Evolutionary conservation across 305 asterid species (phyloP), one percentile per base, ranked within the genome.

Genomic region (Nicotiana rustica): DNA sequence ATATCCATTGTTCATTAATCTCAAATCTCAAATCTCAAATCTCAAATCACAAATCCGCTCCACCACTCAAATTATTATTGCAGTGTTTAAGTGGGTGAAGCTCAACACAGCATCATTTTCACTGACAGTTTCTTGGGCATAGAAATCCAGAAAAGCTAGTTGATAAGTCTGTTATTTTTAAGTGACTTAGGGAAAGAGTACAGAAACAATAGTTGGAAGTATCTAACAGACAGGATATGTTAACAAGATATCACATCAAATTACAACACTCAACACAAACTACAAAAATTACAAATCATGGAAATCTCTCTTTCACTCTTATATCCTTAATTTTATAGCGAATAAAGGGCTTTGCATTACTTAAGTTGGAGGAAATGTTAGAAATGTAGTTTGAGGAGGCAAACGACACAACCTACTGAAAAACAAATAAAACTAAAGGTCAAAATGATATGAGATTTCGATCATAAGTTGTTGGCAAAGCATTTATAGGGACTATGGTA

Each of bases 111-210:
- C 25, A 10, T 52, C 44, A 75, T 75, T 75, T 52, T 52, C 79
- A 25, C 62, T 13, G 25, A 75, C 64, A 75, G 44, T 75, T 75
- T 75, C 21, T 52, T 75, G 79, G 64, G 79, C 25, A 52, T 52
- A 75, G 25, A 75, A 36, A 10, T 52, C 64, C 62, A 25, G 61
- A 71, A 52, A 71, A 75, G 47, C 52, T 19, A 49, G 44, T 49
- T 25, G 64, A 14, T 25, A 75, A 75, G 79, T 52, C 25, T 75
- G 15, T 15, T 25, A 75, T 6, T 75, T 49, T 25, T 75, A 15
- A 75, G 64, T 25, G n/a, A 49, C 44, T 52, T 36, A 5, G 15
- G 25, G 29, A 12, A 66, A 25, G 41, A 10, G 64, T 31, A 29
- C 31, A 65, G 44, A 65, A 31, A 66, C 44, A 66, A 29, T 31